phyloP scores from a whole-genome alignment of 2,329 filamentous ascomycete genomes.

The Gremmenia infestans region DNA sequence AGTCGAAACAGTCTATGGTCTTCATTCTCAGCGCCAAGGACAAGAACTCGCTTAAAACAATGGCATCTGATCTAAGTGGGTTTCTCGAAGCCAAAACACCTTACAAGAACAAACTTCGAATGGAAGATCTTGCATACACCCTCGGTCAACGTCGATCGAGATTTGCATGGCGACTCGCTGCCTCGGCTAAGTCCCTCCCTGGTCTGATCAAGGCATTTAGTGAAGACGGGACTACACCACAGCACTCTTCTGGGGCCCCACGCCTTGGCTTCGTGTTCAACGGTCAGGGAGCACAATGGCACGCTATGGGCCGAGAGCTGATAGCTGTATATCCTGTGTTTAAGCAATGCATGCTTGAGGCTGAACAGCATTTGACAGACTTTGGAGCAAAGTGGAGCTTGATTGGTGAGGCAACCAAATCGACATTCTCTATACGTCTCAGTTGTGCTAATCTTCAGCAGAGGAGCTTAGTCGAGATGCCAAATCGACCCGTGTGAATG shows the following conservation, averaged over 20 bases:
- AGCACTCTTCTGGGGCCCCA: background rate
- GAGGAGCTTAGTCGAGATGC: conserved; percentile 18
- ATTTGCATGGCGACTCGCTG: conserved; percentile 4
- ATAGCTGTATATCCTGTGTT: conserved; percentile 12
- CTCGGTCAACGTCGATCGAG: conserved; percentile 14
- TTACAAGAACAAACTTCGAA: conserved; percentile 1
- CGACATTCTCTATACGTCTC: background rate
- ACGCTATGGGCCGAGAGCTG: conserved; percentile 15
- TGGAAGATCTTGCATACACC: conserved; percentile 15
- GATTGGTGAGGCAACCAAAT: background rate
- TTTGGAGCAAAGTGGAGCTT: conserved; percentile 9
- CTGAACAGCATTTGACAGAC: conserved; percentile 8
- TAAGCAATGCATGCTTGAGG: background rate
- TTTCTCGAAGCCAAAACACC: background rate
- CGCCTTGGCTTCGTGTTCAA: conserved; percentile 20
- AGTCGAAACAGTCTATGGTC: background rate
- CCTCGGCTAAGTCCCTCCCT: background rate
- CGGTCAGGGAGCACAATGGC: conserved; percentile 25
- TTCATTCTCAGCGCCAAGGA: background rate
- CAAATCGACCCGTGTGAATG: conserved; percentile 12
- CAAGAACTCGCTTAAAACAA: background rate
- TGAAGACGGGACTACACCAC: background rate
- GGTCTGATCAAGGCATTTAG: background rate
- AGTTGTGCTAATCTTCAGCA: background rate
- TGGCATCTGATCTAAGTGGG: background rate